phyloP scores from a whole-genome alignment of 2,329 filamentous ascomycete species.

The Arthrobotrys pseudoclavata region DNA sequence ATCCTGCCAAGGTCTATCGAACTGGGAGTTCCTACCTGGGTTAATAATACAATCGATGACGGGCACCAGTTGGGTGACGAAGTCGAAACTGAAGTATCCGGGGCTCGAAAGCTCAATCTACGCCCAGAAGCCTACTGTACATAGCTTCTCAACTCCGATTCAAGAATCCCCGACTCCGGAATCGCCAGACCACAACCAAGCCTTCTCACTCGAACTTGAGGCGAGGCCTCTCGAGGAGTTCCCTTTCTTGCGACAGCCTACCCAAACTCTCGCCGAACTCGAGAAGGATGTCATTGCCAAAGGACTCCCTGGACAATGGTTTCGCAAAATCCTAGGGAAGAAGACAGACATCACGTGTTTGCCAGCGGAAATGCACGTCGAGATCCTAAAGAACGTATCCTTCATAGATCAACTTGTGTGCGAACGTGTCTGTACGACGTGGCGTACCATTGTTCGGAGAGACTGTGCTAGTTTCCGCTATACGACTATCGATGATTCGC shows the following conservation, averaged over 20 bases:
- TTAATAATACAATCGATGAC: background rate
- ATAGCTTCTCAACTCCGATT: background rate
- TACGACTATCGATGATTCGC: slow-evolving; percentile 42
- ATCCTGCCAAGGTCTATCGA: no score
- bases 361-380: slow-evolving; percentile 44
- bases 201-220: slow-evolving; percentile 25
- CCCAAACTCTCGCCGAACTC: slow-evolving; percentile 19
- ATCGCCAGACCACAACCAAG: background rate
- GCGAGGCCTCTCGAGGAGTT: slow-evolving; percentile 19
- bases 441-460: slow-evolving; percentile 49
- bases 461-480: slow-evolving; percentile 48
- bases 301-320: slow-evolving; percentile 50
- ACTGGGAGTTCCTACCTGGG: no score
- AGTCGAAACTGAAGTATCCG: background rate
- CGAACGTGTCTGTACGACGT: slow-evolving; percentile 49
- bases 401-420: slow-evolving; percentile 50
- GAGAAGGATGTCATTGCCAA: slow-evolving; percentile 33
- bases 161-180: background rate
- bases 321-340: slow-evolving; percentile 24
- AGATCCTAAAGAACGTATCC: slow-evolving; percentile 36
- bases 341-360: slow-evolving; percentile 46
- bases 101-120: background rate
- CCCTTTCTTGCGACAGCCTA: slow-evolving; percentile 5
- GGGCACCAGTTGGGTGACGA: background rate
- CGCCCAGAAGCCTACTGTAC: background rate